A percentile compares a stretch with the other conserved stretches of the same genome.
Evolutionary conservation across 2,329 filamentous ascomycete genomes (phyloP).

Genomic region (Pezizomycotina sp.): DNA sequence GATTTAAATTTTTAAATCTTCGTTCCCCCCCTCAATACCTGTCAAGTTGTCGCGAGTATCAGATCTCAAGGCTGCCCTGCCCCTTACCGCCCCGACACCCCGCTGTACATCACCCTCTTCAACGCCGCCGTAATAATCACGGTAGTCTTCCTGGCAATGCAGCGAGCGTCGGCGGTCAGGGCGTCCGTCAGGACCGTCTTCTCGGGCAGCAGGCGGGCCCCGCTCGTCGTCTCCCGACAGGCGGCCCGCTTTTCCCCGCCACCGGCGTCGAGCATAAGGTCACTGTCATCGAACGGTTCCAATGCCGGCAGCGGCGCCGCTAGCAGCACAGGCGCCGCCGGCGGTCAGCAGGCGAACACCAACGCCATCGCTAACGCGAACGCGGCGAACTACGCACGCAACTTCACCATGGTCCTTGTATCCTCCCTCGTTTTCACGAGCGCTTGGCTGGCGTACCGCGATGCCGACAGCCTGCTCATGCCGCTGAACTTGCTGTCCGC

Average conservation of each 20-base stretch:
- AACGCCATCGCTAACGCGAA: too few species aligned
- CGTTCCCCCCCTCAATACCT: too few species aligned
- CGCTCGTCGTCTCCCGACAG: conserved; percentile 16
- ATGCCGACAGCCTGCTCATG: conserved; percentile 11
- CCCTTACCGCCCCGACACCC: too few species aligned
- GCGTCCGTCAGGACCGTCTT: conserved; percentile 17
- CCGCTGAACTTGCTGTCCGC: conserved; percentile 19
- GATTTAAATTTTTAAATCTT: too few species aligned
- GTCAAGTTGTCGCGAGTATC: too few species aligned
- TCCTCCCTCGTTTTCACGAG: conserved; percentile 16
- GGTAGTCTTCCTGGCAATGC: conserved; percentile 16
- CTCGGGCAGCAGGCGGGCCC: too few species aligned
- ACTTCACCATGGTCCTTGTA: conserved; percentile 18
- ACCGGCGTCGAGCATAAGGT: conserved; percentile 12
- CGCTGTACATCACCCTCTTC: too few species aligned
- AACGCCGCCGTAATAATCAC: conserved; percentile 13
- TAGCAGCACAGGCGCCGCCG: conserved; percentile 8
- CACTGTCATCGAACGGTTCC: conserved; percentile 10
- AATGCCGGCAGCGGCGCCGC: conserved; percentile 1
- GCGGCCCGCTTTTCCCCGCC: conserved; percentile 11
- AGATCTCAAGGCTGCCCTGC: too few species aligned
- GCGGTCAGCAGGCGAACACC: too few species aligned
- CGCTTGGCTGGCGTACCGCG: conserved; percentile 13
- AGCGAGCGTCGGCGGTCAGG: conserved; percentile 20
- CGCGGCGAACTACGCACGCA: conserved; percentile 16